A percentile compares a stretch with the other conserved stretches of the same genome.
Conservation (phyloP, 2,329 filamentous ascomycete genomes). For the Talaromyces sp. region DNA sequence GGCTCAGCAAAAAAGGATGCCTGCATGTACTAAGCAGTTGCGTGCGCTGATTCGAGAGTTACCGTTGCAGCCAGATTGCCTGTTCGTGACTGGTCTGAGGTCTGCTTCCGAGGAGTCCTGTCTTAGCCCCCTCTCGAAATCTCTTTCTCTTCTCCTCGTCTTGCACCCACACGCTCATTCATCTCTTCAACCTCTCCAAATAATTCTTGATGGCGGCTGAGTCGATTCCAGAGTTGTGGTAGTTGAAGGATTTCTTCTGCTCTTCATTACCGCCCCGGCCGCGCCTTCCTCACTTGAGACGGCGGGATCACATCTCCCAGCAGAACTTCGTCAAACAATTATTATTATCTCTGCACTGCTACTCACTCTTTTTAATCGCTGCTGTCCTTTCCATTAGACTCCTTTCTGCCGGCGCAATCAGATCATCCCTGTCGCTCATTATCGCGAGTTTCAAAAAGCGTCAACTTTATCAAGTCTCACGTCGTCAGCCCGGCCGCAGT, state of each 20-base stretch:
- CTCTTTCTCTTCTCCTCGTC: background rate
- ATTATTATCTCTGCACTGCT: background rate
- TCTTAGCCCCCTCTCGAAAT: background rate
- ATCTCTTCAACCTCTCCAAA: background rate
- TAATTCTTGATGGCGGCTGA: background rate
- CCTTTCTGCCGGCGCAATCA: background rate
- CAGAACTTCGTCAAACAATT: background rate
- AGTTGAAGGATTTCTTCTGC: background rate
- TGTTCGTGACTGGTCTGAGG: background rate
- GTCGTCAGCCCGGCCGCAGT: slow-evolving; percentile 8
- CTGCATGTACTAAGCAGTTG: background rate
- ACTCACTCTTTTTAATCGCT: background rate
- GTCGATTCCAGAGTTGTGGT: background rate
- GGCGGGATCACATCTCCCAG: background rate
- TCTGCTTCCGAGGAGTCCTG: background rate
- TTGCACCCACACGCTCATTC: background rate
- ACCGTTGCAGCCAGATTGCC: slow-evolving; percentile 10
- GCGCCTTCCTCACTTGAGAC: slow-evolving; percentile 2
- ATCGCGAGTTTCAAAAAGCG: background rate
- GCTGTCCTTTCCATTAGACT: background rate
- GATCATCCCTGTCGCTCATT: background rate
- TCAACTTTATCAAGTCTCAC: background rate
- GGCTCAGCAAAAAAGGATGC: background rate
- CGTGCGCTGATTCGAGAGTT: slow-evolving; percentile 4
- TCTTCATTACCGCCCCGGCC: background rate